Evolutionary conservation across 2,329 filamentous ascomycete genomes (phyloP), one percentile per base, ranked within the genome.

Genomic region (Tolypocladium capitatum): DNA sequence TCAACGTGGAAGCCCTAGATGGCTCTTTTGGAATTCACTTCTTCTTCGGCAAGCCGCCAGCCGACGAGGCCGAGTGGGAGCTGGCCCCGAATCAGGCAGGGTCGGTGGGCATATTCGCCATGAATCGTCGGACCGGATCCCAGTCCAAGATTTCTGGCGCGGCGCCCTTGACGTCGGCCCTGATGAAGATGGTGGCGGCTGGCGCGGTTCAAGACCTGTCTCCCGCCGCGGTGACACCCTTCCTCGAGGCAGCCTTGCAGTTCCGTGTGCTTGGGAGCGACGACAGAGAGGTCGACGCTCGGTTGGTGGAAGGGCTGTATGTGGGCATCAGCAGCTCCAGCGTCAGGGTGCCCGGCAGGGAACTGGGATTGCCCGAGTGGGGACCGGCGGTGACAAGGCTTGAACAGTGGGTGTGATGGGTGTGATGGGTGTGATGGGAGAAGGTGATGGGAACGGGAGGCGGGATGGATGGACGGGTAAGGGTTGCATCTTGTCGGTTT

Each of bases 1-100:
- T 81, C 21, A 68, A 72, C 47, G 82, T 80, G 51, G 74, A 77
- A 49, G 77, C 78, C 2, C 62, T 84, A 9, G 68, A 74, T 11
- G 75, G 73, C 1, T 78, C 81, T 0, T 86, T 83, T 47, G 54
- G 53, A 0, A 68, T 91, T 20, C 77, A 83, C 58, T 68, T 90
- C 49, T 90, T 89, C 63, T 59, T 88, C 2, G 84, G 81, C 0
- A 60, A 70, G 2, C 66, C 70, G 2, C 66, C 73, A 0, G 53
- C 57, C 3, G 66, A 79, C 35, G 56, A 68, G 1, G 52, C 53
- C 5, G 56, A 60, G 1, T 86, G 82, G 81, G 58, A 69, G 1
- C 59, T 61, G 36, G 71, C 75, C 0, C 57, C 64, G 1, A 81
- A 76, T 51, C 70, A 83, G 10, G 71, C 83, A 3, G 84, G 84